Percentiles rank a stretch among this genome's conserved stretches.
Conservation (phyloP, 768 basidiomycete genomes). For the Mycena haematopus region DNA sequence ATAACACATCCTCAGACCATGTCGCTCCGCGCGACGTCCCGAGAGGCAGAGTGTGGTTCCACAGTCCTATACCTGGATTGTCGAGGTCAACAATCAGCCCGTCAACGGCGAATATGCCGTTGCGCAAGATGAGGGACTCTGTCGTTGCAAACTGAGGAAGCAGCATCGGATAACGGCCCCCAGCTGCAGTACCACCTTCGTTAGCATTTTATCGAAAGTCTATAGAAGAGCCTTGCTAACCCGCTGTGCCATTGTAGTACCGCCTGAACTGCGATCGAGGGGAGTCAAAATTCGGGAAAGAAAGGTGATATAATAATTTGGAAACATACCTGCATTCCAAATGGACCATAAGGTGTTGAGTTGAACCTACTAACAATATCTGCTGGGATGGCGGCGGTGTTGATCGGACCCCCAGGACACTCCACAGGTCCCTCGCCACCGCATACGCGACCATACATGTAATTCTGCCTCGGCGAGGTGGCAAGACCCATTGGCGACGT, state of each 20-base stretch:
- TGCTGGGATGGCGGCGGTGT: conserved; percentile 27
- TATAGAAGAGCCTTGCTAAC: background rate
- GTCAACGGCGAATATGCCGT: conserved; percentile 29
- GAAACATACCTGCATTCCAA: conserved; percentile 24
- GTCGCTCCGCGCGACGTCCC: conserved; percentile 13
- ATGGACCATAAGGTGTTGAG: conserved; percentile 31
- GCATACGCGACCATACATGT: conserved; percentile 30
- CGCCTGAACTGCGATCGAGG: conserved; percentile 25
- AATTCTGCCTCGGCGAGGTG: conserved; percentile 29
- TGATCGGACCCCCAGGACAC: conserved; percentile 32
- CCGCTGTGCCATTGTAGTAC: conserved; percentile 27
- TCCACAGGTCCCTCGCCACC: conserved; percentile 17
- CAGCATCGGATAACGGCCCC: conserved; percentile 19
- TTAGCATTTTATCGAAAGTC: background rate
- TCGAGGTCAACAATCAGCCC: conserved; percentile 33
- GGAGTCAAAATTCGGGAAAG: no score
- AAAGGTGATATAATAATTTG: no score
- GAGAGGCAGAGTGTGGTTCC: conserved; percentile 26
- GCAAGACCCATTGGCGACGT: conserved; percentile 31
- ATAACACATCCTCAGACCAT: conserved; percentile 34
- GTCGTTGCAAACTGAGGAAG: conserved; percentile 13
- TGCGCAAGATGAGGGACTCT: conserved; percentile 30
- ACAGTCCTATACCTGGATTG: conserved; percentile 30
- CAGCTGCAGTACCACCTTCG: background rate
- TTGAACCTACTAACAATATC: conserved; percentile 28